Percentiles rank a stretch among this genome's conserved stretches.
Conservation (phyloP, 2,329 filamentous ascomycete genomes). For the Mycosphaerella arachidis region DNA sequence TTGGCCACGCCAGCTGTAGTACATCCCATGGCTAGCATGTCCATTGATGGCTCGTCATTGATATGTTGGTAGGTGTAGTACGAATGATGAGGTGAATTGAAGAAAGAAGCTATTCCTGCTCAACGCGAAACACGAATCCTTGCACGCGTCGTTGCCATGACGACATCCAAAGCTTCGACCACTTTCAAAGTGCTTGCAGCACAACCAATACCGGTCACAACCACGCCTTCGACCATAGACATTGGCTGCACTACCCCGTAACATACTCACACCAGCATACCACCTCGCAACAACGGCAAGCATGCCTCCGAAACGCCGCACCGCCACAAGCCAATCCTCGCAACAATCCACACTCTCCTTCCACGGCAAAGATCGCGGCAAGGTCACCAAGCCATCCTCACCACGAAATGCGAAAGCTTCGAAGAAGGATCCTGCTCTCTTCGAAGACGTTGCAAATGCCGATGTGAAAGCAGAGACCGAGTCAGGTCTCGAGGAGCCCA, state of each 20-base stretch:
- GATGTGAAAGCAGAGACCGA: constrained; percentile 29
- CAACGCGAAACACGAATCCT: not conserved
- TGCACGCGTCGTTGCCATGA: not conserved
- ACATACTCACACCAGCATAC: not conserved
- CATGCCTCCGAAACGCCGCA: constrained; percentile 46
- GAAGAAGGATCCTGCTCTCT: constrained; percentile 38
- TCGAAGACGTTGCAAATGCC: constrained; percentile 27
- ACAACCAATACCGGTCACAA: not conserved
- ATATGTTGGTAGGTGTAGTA: no score
- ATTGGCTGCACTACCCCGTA: not conserved
- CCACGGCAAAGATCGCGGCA: constrained; percentile 44
- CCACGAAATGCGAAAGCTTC: constrained; percentile 30
- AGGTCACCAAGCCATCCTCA: constrained; percentile 54
- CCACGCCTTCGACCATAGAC: not conserved
- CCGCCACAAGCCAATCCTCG: constrained; percentile 35
- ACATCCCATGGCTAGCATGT: no score
- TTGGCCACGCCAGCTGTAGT: no score
- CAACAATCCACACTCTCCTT: constrained; percentile 60
- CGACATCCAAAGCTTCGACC: not conserved
- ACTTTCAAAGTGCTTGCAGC: not conserved
- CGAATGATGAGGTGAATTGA: not conserved
- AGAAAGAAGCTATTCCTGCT: not conserved
- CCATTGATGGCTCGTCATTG: no score
- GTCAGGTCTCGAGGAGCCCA: constrained; percentile 30
- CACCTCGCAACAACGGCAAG: constrained; percentile 1